Evolutionary conservation across 768 basidiomycete genomes (phyloP).

Genomic region (Psilocybe subaeruginosa): DNA sequence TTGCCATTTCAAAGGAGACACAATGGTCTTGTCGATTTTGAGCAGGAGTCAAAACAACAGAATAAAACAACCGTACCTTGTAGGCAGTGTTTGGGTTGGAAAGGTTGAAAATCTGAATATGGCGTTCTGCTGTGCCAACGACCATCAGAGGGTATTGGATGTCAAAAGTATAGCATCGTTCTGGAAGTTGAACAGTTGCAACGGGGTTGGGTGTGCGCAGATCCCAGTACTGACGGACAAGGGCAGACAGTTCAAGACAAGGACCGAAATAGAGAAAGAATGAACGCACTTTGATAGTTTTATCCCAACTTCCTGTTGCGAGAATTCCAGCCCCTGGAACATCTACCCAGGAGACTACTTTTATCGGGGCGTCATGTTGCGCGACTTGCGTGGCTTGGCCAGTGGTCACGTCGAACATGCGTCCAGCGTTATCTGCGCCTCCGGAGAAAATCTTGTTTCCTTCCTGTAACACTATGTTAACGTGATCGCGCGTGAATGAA

Average conservation of each 20-base stretch:
- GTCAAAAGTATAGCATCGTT: slow-evolving; percentile 89
- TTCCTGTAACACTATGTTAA: slow-evolving; percentile 52
- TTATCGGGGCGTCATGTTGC: slow-evolving; percentile 89
- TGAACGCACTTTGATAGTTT: slow-evolving; percentile 81
- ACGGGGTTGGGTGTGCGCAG: slow-evolving; percentile 76
- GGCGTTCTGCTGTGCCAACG: slow-evolving; percentile 90
- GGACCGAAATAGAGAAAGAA: neutral
- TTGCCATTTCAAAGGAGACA: slow-evolving; percentile 93
- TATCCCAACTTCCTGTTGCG: slow-evolving; percentile 97
- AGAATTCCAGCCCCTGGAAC: slow-evolving; percentile 74
- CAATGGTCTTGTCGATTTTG: slow-evolving; percentile 56
- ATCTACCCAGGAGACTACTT: slow-evolving; percentile 81
- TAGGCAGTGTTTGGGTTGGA: slow-evolving; percentile 78
- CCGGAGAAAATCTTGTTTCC: slow-evolving; percentile 91
- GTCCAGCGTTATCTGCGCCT: slow-evolving; percentile 94
- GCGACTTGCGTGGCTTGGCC: slow-evolving; percentile 84
- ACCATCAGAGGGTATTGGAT: slow-evolving; percentile 84
- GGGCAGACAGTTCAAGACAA: slow-evolving; percentile 2
- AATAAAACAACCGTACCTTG: slow-evolving; percentile 52
- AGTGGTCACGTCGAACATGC: slow-evolving; percentile 88
- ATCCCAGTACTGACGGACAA: slow-evolving; percentile 83
- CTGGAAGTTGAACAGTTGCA: slow-evolving; percentile 81
- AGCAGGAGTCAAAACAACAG: slow-evolving; percentile 2
- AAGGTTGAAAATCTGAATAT: slow-evolving; percentile 89
- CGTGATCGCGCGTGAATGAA: neutral